Evolutionary conservation across 306 rosid species (phyloP).

Genomic region (Prunus padus): DNA sequence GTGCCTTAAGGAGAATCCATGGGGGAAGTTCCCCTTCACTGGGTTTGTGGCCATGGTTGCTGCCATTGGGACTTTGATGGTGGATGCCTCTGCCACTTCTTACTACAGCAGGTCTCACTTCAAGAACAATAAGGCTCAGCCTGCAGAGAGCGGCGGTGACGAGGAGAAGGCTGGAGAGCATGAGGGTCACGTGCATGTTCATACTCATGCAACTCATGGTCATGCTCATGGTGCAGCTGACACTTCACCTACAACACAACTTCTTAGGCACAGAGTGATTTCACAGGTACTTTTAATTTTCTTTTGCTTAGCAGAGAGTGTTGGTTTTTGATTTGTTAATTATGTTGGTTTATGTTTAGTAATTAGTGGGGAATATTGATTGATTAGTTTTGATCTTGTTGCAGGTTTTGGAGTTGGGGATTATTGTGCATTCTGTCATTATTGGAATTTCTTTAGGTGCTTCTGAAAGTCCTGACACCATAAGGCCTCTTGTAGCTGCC

Average conservation of each 20-base stretch:
- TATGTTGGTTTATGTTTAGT: not conserved
- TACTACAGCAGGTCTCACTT: conserved; percentile 37
- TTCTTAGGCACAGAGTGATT: conserved; percentile 67
- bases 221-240: conserved; percentile 56
- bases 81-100: conserved; percentile 69
- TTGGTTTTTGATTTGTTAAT: not conserved
- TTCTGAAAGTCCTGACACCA: conserved; percentile 58
- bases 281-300: conserved; percentile 47
- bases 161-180: conserved; percentile 32
- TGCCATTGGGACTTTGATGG: conserved; percentile 69
- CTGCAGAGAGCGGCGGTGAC: conserved; percentile 23
- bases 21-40: conserved; percentile 69
- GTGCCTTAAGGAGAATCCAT: conserved; percentile 43
- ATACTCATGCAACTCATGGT: conserved; percentile 67
- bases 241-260: conserved; percentile 20
- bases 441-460: conserved; percentile 85
- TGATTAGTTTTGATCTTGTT: not conserved
- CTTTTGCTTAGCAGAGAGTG: too few relatives aligned
- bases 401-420: conserved; percentile 83
- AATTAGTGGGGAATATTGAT: not conserved
- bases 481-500: conserved; percentile 66
- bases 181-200: conserved; percentile 49
- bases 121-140: not conserved
- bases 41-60: conserved; percentile 87
- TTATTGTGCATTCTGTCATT: conserved; percentile 73